Conservation (phyloP, 129 eudicot species). For the sunflower (Helianthus annuus) region DNA sequence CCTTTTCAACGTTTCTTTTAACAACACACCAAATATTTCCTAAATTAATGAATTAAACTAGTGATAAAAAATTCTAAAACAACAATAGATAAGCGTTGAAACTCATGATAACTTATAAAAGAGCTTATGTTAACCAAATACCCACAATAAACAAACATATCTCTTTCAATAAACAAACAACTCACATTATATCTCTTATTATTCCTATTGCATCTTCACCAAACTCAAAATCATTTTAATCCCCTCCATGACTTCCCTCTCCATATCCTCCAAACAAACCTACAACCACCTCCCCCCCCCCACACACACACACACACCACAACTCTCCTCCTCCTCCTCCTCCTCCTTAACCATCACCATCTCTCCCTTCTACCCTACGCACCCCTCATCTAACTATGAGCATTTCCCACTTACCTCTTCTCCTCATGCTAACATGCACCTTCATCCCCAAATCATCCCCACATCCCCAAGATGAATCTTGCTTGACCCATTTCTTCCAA, state of each 20-base stretch:
- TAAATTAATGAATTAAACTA: neutral
- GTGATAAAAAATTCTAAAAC: neutral
- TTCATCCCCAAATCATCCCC: constrained; percentile 33
- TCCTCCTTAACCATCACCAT: constrained; percentile 19
- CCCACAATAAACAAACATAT: neutral
- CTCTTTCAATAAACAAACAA: neutral
- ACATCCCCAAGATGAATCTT: constrained; percentile 69
- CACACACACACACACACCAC: neutral
- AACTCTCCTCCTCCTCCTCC: too few relatives aligned
- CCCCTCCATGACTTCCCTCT: constrained; percentile 19
- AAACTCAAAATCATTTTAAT: constrained; percentile 24
- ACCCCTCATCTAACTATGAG: constrained; percentile 7
- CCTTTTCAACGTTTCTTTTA: neutral
- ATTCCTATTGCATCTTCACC: constrained; percentile 28
- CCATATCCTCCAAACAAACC: neutral
- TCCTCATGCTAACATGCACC: constrained; percentile 32
- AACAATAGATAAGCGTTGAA: neutral
- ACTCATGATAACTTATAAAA: constrained; percentile 3
- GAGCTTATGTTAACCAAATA: neutral
- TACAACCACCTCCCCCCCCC: neutral
- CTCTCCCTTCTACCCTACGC: constrained; percentile 25
- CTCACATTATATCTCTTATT: neutral
- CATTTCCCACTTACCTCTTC: neutral
- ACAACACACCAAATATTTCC: neutral
- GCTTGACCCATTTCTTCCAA: constrained; percentile 57